Base-by-base conservation (phyloP, 768 basidiomycete genomes). In the Mycena galopus region DNA sequence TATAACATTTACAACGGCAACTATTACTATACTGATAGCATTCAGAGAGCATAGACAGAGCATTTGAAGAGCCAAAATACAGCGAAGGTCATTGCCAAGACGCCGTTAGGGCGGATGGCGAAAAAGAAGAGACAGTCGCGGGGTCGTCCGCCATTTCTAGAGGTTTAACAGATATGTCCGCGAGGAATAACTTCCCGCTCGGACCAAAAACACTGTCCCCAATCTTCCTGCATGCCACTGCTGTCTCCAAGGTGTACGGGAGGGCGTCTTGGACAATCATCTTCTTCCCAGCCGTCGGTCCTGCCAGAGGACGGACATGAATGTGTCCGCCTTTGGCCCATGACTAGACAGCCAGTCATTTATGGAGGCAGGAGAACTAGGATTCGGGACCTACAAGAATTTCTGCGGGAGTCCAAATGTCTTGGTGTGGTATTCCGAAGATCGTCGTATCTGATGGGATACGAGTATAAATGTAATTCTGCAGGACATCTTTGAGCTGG, bases 401-500 rank as follows among this genome's bases (percentile, higher is more conserved):
- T 35, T 71, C 51, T 25, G 70, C 70, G 3, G 70, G 70, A 14
- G 57, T 65, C 70, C 70, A 71, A 8, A 66, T 39, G 25, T 61
- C 58, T 14, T 53, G 30, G 21, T 59, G 21, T 12, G 64, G 47
- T 23, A 71, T 42, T 2, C 56, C 61, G 12, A 14, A 50, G 17
- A 71, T 59, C 27, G 11, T 39, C n/a, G 29, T 39, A 2, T 29
- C 35, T 5, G 35, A 53, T 5, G 58, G 63, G 16, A 71, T 56
- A 9, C 64, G 70, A 5, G 57, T 56, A 27, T 71, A 71, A 21
- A 71, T 55, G 19, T 27, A 71, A 29, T 71, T 60, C 70, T 71
- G 17, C 11, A 27, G 4, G 6, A 21, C 23, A 23, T 56, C 14
- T 27, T 4, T 60, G 17, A 64, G 25, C n/a, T 11, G 37, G 16